A percentile compares a stretch with the other conserved stretches of the same genome.
Conservation (phyloP, 176 grass and related monocot species). For the Paspalum notatum region DNA sequence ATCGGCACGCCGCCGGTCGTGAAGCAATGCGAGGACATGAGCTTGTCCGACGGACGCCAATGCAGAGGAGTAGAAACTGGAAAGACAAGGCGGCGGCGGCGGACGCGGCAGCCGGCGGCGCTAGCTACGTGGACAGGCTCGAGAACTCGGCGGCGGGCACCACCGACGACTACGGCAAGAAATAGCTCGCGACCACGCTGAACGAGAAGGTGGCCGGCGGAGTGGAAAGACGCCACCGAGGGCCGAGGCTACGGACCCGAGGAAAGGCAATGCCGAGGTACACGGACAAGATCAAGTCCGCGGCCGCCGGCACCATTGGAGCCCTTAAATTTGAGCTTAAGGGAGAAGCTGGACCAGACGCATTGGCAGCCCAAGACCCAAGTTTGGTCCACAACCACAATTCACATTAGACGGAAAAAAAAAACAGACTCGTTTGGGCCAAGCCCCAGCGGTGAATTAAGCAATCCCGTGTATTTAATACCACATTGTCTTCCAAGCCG, state of each 20-base stretch:
- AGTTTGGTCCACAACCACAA: no score
- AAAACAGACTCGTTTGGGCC: no score
- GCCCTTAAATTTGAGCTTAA: no score
- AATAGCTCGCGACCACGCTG: constrained; percentile 37
- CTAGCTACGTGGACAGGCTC: constrained; percentile 45
- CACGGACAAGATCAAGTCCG: constrained; percentile 57
- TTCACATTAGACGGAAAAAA: no score
- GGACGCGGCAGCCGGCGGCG: background rate
- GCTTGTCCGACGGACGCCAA: constrained; percentile 33
- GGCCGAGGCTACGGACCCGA: background rate
- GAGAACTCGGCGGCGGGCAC: constrained; percentile 28
- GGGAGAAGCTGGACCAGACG: no score
- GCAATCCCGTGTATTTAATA: no score
- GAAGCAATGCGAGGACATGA: constrained; percentile 55
- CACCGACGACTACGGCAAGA: constrained; percentile 52
- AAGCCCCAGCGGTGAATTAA: no score
- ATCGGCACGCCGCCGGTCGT: constrained; percentile 62
- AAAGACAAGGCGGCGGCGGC: background rate
- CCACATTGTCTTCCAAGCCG: no score
- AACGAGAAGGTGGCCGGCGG: constrained; percentile 48
- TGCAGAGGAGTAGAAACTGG: constrained; percentile 21
- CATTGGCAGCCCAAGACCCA: no score
- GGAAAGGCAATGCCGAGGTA: constrained; percentile 38
- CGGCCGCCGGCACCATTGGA: constrained; percentile 45
- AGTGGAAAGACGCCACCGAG: constrained; percentile 1